Evolutionary conservation across 169 alveolate genomes (phyloP).

Genomic region (Plasmodium fragile): DNA sequence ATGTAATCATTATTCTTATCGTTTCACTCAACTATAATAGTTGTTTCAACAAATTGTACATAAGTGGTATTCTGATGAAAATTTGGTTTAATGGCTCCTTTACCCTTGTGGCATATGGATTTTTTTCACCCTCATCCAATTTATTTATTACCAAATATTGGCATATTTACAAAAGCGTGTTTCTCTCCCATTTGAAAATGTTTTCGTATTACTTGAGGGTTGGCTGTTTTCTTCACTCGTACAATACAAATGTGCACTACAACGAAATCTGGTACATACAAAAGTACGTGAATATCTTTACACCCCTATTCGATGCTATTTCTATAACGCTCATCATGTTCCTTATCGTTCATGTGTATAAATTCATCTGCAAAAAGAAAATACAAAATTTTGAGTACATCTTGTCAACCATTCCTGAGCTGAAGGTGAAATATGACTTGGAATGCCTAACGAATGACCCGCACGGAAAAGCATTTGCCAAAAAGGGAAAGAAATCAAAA

Average conservation of each 20-base stretch:
- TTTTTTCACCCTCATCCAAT: constrained; percentile 30
- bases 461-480: not conserved
- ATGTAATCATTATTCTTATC: constrained; percentile 52
- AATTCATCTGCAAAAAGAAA: constrained; percentile 14
- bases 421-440: constrained; percentile 13
- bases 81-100: constrained; percentile 71
- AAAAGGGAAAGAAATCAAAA: constrained; percentile 22
- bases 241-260: constrained; percentile 30
- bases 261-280: constrained; percentile 68
- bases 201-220: constrained; percentile 34
- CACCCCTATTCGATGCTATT: constrained; percentile 26
- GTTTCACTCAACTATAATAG: constrained; percentile 53
- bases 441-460: not conserved
- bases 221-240: constrained; percentile 36
- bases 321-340: constrained; percentile 52
- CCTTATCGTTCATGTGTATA: constrained; percentile 17
- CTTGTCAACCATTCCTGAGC: constrained; percentile 35
- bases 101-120: constrained; percentile 55
- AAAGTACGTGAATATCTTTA: constrained; percentile 51
- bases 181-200: constrained; percentile 54
- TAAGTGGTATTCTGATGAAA: constrained; percentile 69
- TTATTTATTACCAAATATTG: constrained; percentile 62
- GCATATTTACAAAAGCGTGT: constrained; percentile 28
- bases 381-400: constrained; percentile 25
- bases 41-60: constrained; percentile 37